These are phyloP conservation scores for Colletotrichum siamense DNA, from an alignment of 2,329 filamentous ascomycete genomes.

Conservation along the genomic window DNA sequence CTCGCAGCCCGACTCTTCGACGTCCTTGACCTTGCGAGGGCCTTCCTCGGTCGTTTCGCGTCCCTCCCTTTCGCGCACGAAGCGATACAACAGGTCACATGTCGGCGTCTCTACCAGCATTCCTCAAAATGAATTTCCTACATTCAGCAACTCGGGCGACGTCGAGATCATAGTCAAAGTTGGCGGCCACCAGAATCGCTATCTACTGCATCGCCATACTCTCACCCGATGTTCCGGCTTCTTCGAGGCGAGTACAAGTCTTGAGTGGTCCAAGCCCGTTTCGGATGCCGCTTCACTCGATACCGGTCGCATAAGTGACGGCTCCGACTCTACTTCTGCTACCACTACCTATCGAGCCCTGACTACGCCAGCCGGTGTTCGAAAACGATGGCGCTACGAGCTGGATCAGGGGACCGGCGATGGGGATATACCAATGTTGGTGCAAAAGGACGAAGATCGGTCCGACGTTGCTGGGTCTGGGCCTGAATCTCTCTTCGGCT, in stretches of 20 bases:
- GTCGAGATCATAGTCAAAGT: constrained; percentile 85
- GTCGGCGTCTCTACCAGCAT: constrained; percentile 73
- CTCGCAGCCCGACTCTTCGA: constrained; percentile 62
- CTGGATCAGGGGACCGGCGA: constrained; percentile 76
- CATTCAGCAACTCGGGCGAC: constrained; percentile 90
- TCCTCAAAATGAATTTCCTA: constrained; percentile 88
- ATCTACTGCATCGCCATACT: constrained; percentile 86
- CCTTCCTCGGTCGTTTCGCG: constrained; percentile 69
- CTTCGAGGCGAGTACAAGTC: constrained; percentile 85
- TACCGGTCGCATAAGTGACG: constrained; percentile 56
- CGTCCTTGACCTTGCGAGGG: constrained; percentile 63
- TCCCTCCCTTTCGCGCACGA: constrained; percentile 61
- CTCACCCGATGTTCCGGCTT: constrained; percentile 91
- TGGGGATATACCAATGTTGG: constrained; percentile 84
- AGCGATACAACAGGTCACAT: constrained; percentile 83
- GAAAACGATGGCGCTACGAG: constrained; percentile 83
- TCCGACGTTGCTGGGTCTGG: constrained; percentile 11
- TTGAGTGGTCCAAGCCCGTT: constrained; percentile 69
- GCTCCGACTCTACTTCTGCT: constrained; percentile 28
- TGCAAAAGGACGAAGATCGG: constrained; percentile 70
- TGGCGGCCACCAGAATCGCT: constrained; percentile 77
- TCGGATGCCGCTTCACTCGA: constrained; percentile 42
- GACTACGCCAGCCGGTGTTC: constrained; percentile 39
- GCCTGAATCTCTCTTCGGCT: constrained; percentile 61
- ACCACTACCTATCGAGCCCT: not conserved